Base-by-base conservation (phyloP, 2,329 filamentous ascomycete genomes). In the Cadophora luteo-olivacea region DNA sequence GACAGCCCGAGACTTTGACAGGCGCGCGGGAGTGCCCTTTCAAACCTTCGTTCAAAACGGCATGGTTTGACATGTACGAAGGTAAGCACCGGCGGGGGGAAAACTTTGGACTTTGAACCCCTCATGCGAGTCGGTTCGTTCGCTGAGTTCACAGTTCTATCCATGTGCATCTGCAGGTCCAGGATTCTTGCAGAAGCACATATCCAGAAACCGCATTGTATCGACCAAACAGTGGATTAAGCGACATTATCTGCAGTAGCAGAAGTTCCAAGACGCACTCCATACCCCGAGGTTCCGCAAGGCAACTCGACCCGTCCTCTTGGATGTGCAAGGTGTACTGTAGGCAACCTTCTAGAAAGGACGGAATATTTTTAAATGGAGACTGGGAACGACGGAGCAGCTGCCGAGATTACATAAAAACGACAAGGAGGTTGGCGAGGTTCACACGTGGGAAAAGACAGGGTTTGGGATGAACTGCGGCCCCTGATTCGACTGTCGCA, bases 391-490 rank as follows among this genome's bases (percentile, higher is more conserved):
- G n/a, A 25, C 33, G 57, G 57, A 41, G 57, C 33, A 60, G 57
- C 32, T 25, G n/a, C 57, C 57, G 57, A 41, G 16, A n/a, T 32
- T 32, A 41, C 33, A 41, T 41, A 25, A 45, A 25, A 58, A 19
- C 12, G 25, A 49, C 38, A 32, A 51, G 60, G 25, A 49, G 9
- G 16, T n/a, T 33, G 45, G 51, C 60, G 60, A 36, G 38, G 60
- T n/a, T 32, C 25, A 51, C 60, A 62, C 60, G 60, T 62, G 60
- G 60, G 25, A 48, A 19, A 19, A 24, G 60, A 33, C 60, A 62
- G 60, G 60, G 41, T 62, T 22, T 62, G 38, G 38, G 41, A 49
- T 62, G 60, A 62, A 62, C 41, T 33, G 25, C n/a, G 24, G 60
- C 38, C 41, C 41, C 60, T 62, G 60, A 62, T 62, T 62, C 60